Evolutionary conservation across 805 yeast genomes (phyloP), one percentile per base, ranked within the genome.

Genomic region (Cyberlindnera galapagoensis): DNA sequence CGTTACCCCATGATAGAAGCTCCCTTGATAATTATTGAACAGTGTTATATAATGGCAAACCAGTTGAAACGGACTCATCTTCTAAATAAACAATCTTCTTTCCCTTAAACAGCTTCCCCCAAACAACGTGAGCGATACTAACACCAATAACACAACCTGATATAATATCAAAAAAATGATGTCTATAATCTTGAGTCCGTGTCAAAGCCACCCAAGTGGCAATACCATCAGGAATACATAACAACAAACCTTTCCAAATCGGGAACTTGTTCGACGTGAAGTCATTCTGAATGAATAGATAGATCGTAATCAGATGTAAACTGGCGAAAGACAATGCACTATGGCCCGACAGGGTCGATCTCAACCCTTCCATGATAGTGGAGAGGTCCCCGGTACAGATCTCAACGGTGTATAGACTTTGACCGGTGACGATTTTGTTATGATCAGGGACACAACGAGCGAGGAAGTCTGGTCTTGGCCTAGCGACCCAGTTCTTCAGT

Each of bases 181-280:
- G 98, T 52, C 95, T 69, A 58, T 87, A 87, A 57, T 90, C 97
- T 45, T 81, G 80, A 3, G 94, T 83, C 43, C 98, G 71, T 21
- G 90, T 74, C 34, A 83, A 55, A 0, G 96, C 97, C 40, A 92
- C 76, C 43, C 77, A 68, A 1, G 69, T 49, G 0, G 97, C 96
- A 2, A 80, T 65, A n/a, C 85, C 48, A 2, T 71, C 52, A 2
- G 92, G 90, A 9, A 68, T 28, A 4, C 61, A 50, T 2, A 74
- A 59, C 5, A 75, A 45, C 5, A 70, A 38, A 25, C 71, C 54
- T 48, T 85, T 69, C 80, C 84, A 76, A 3, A 73, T 60, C 6
- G 84, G 40, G 23, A 28, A 26, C 23, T 33, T 36, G 4, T 35
- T 21, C 3, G 34, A 77, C 13, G 63, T 60, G 26, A 24, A 31